Base-by-base conservation (phyloP, 2,329 filamentous ascomycete genomes). In the Ceratocystis eucalypticola region DNA sequence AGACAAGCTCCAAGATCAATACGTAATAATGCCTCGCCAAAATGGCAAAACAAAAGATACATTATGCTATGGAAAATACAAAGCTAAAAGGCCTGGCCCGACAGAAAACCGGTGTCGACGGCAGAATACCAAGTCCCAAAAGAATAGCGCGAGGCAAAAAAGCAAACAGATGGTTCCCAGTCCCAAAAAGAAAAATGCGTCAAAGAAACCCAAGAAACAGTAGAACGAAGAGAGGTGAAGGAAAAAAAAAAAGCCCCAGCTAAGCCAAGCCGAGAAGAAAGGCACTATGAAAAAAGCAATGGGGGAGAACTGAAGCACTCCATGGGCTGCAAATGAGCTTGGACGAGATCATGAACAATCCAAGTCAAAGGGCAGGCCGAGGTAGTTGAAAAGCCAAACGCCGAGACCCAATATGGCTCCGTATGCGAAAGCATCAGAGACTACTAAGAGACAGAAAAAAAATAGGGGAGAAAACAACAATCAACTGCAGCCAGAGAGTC, bases 271-370 rank as follows among this genome's bases (percentile, higher is more conserved):
- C 1, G 61, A 22, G 20, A 28, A 48, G 44, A 25, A 30, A 30
- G 30, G 28, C 55, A 37, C 30, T 8, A 8, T 17, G 33, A 59
- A 37, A 53, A 22, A 53, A 37, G 37, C 30, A 44, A 41, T 41
- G 37, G 37, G 37, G 37, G 41, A 55, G n/a, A 44, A 20, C 22
- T 41, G n/a, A 53, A 53, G 25, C 22, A 53, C 25, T n/a, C 48
- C 25, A 53, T 10, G 8, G 48, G 22, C 48, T 55, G 46, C 20
- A 41, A 30, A 22, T 61, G 6, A 57, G 45, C 57, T 64, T 64
- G 62, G 64, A 65, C 55, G 64, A 65, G 55, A 48, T 65, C 64
- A 65, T 65, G 45, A 65, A 41, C 64, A 33, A 65, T 65, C 64
- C 59, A 61, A 61, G 55, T 53, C 55, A 37, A 62, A 22, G 33